These are phyloP conservation scores for Beauveria medogensis DNA, from an alignment of 2,329 filamentous ascomycete genomes.

Conservation along the genomic window DNA sequence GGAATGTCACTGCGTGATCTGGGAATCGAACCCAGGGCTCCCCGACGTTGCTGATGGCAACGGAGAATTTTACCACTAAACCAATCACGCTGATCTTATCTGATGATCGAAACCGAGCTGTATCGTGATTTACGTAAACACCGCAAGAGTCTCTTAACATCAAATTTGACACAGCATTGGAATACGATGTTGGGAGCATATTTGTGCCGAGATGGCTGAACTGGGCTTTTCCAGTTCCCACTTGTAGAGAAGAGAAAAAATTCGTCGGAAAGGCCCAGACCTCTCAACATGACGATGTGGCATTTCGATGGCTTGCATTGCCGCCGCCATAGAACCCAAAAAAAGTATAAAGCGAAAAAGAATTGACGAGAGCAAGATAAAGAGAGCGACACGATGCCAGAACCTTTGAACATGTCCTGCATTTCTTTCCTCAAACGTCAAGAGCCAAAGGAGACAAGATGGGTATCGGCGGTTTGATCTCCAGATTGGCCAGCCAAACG, in stretches of 20 bases:
- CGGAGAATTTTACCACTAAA: slow-evolving; percentile 13
- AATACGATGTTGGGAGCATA: no score
- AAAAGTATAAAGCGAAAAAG: background rate
- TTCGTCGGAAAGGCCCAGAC: background rate
- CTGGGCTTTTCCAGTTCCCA: no score
- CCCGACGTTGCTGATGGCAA: slow-evolving; percentile 12
- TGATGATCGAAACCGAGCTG: background rate
- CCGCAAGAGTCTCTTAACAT: no score
- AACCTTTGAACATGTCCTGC: no score
- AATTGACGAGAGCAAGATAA: background rate
- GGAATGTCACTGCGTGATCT: slow-evolving; percentile 6
- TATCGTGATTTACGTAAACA: background rate
- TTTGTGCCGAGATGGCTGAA: no score
- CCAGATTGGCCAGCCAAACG: background rate
- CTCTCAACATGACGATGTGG: background rate
- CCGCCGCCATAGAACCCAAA: background rate
- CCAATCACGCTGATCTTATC: slow-evolving; percentile 11
- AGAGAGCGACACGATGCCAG: background rate
- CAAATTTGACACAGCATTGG: no score
- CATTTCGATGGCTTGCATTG: background rate
- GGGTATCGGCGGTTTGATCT: background rate
- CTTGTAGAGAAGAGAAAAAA: background rate
- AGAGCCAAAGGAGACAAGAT: background rate
- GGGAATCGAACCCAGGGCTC: slow-evolving; percentile 12
- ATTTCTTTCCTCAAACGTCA: no score